These are phyloP conservation scores for Thielaviopsis ethacetica DNA, from an alignment of 2,329 filamentous ascomycete species.

Conservation along the genomic window DNA sequence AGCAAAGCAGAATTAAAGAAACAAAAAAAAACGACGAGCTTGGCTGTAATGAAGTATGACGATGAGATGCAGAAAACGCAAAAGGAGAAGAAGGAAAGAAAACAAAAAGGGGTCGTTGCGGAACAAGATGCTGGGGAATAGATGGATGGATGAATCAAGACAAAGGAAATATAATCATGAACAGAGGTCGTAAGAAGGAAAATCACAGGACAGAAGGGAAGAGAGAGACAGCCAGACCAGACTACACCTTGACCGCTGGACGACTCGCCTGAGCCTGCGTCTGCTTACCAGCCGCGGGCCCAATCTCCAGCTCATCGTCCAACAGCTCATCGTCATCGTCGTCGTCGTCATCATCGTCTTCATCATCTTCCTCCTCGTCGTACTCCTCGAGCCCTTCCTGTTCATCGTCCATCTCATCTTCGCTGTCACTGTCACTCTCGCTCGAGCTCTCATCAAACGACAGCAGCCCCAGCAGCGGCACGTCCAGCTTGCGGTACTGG, in stretches of 20 bases:
- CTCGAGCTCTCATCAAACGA: constrained; percentile 29
- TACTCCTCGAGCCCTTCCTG: constrained; percentile 16
- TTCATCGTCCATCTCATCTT: constrained; percentile 13
- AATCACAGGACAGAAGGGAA: neutral
- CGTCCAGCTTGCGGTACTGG: constrained; percentile 28
- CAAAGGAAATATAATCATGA: constrained; percentile 3
- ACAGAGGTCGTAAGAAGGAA: neutral
- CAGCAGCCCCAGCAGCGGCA: constrained; percentile 28
- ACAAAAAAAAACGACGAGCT: too few relatives aligned
- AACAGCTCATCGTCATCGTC: constrained; percentile 15
- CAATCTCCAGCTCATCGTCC: constrained; percentile 13
- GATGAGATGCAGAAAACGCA: too few relatives aligned
- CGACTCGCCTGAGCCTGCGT: neutral
- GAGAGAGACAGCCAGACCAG: neutral
- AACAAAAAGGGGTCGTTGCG: neutral
- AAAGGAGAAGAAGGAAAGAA: neutral
- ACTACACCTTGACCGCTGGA: too few relatives aligned
- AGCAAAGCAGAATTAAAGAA: neutral
- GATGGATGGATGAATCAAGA: neutral
- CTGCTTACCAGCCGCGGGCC: neutral
- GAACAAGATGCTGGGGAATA: neutral
- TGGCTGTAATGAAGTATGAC: too few relatives aligned
- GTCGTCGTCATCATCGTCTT: constrained; percentile 17
- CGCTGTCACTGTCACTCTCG: constrained; percentile 20
- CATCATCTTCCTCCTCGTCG: constrained; percentile 17